A percentile compares a stretch with the other conserved stretches of the same genome.
Evolutionary conservation across 305 asterid species (phyloP).

Genomic region (Fraxinus sp.): DNA sequence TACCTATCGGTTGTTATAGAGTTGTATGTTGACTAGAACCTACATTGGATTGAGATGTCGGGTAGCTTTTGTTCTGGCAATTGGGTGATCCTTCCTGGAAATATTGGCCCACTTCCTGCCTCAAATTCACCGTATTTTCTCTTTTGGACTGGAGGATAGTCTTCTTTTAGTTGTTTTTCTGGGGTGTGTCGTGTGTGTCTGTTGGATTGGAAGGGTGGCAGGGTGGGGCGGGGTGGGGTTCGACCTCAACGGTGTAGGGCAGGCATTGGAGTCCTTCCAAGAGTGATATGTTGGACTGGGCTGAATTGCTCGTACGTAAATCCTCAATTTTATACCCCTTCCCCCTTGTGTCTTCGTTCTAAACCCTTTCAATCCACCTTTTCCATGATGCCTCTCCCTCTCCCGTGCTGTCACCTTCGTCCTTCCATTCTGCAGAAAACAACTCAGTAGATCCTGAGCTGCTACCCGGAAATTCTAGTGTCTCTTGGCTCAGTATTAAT

Average conservation of each 20-base stretch:
- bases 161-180: not conserved
- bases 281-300: not conserved
- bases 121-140: not conserved
- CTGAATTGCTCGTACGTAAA: not conserved
- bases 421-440: not conserved
- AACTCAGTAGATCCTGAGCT: not conserved
- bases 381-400: not conserved
- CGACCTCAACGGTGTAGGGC: not conserved
- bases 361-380: too few species aligned
- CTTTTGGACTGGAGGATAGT: not conserved
- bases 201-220: not conserved
- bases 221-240: not conserved
- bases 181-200: not conserved
- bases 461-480: not conserved
- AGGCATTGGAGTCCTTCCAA: not conserved
- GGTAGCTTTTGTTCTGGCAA: not conserved
- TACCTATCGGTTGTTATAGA: not conserved
- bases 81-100: not conserved
- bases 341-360: too few species aligned
- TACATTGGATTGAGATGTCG: not conserved
- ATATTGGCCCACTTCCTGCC: not conserved
- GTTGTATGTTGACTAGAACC: not conserved
- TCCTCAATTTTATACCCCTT: not conserved
- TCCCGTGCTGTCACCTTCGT: not conserved
- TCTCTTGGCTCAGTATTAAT: not conserved